A percentile compares a stretch with the other conserved stretches of the same genome.
phyloP scores from a whole-genome alignment of 2,329 filamentous ascomycete genomes.

The Colletotrichum limetticola region DNA sequence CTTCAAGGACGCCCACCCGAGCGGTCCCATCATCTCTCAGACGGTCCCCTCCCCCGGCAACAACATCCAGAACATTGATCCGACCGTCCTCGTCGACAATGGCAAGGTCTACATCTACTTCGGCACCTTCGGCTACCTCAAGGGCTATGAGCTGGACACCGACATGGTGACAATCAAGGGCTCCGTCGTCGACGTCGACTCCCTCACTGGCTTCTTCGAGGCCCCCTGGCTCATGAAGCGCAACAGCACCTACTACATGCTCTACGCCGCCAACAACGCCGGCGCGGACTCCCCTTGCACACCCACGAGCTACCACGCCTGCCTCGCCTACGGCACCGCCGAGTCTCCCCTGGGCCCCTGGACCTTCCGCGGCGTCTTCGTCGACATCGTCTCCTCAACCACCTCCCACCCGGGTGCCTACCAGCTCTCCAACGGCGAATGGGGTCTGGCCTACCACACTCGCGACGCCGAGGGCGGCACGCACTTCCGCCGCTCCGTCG shows the following conservation, averaged over 20 bases:
- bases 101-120: slow-evolving; percentile 50
- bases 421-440: slow-evolving; percentile 39
- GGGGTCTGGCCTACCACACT: slow-evolving; percentile 49
- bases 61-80: slow-evolving; percentile 52
- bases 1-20: slow-evolving; percentile 47
- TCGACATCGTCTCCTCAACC: slow-evolving; percentile 49
- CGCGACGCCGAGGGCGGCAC: slow-evolving; percentile 46
- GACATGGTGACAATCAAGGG: slow-evolving; percentile 50
- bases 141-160: slow-evolving; percentile 45
- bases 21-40: slow-evolving; percentile 49
- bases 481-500: slow-evolving; percentile 49
- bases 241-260: slow-evolving; percentile 49
- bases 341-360: slow-evolving; percentile 47
- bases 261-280: slow-evolving; percentile 52
- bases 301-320: slow-evolving; percentile 50
- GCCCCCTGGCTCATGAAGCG: slow-evolving; percentile 52
- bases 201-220: slow-evolving; percentile 49
- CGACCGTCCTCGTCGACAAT: slow-evolving; percentile 50
- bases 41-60: slow-evolving; percentile 44
- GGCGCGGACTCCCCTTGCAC: slow-evolving; percentile 48
- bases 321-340: slow-evolving; percentile 49
- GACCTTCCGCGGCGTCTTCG: slow-evolving; percentile 46
- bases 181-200: slow-evolving; percentile 37
- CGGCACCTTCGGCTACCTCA: slow-evolving; percentile 49
- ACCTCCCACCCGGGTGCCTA: slow-evolving; percentile 50